Evolutionary conservation across 495 filamentous ascomycete species (phyloP).

Genomic region (Annulohypoxylon bovei): DNA sequence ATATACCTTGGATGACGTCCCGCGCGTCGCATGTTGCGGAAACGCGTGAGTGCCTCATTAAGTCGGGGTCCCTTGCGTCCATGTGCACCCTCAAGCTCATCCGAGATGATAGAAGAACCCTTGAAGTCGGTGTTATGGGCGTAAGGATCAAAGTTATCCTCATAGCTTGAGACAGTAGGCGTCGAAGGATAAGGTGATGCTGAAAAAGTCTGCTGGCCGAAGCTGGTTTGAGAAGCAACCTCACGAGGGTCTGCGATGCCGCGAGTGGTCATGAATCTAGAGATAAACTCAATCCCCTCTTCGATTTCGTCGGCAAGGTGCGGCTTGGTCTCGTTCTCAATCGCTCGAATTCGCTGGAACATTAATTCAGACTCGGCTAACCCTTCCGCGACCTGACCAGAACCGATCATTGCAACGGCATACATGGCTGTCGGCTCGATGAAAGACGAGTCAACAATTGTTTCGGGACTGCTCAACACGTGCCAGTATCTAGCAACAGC

Average conservation of each 20-base stretch:
- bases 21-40: conserved; percentile 91
- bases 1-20: conserved; percentile 94
- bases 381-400: conserved; percentile 79
- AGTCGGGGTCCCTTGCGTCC: conserved; percentile 75
- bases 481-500: conserved; percentile 81
- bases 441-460: conserved; percentile 69
- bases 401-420: conserved; percentile 80
- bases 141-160: conserved; percentile 91
- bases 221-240: conserved; percentile 46
- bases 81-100: conserved; percentile 79
- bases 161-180: conserved; percentile 57
- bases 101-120: conserved; percentile 87
- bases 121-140: conserved; percentile 88
- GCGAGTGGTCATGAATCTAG: conserved; percentile 74
- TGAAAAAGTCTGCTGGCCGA: conserved; percentile 44
- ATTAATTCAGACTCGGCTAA: conserved; percentile 79
- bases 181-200: conserved; percentile 52
- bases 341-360: conserved; percentile 79
- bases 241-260: conserved; percentile 58
- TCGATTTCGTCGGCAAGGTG: conserved; percentile 82
- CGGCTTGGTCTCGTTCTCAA: conserved; percentile 53
- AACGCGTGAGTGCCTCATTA: conserved; percentile 80
- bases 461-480: conserved; percentile 68
- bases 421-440: conserved; percentile 90
- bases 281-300: conserved; percentile 83